Base-by-base conservation (phyloP, 345 rosid genomes). In the Pistacia atlantica region DNA sequence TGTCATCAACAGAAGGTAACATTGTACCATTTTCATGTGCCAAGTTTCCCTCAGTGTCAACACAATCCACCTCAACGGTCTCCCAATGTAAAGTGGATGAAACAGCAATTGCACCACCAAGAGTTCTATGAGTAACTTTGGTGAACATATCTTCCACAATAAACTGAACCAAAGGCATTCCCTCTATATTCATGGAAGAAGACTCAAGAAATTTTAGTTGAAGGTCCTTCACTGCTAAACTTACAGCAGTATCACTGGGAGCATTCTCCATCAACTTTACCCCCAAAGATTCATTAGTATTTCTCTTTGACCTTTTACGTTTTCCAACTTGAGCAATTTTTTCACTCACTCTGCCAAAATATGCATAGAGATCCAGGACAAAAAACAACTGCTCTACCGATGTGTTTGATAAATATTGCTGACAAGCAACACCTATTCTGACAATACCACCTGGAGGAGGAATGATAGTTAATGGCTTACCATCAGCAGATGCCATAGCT, bases 381-480 rank as follows among this genome's bases (percentile, higher is more conserved):
- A 91, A 96, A 82, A 91, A 96, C 77, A 93, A 85, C 86, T 96
- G 99, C 83, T 93, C 99, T 73, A 96, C 94, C 3, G 99, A 96
- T 82, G 99, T 88, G 85, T 86, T 89, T 31, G 98, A 96, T 66
- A 89, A 82, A 89, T 85, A 96, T 46, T 89, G 97, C 75, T 89
- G 89, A 81, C 95, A 96, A 67, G 99, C 88, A 82, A 96, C 84
- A 70, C 97, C 97, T 59, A 92, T 77, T 76, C 99, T 87, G 59
- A 96, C 94, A 78, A 92, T 80, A 62, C 99, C 99, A 82, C 97
- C 97, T 31, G 97, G 98, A 79, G 99, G 99, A 87, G 99, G 99
- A 85, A 96, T 83, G 49, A 81, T 76, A 79, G 83, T 83, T 72
- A 96, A 81, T 72, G 99, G 94, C 68, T 75, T 83, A 65, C 98